Conservation (phyloP, 805 yeast species). For the Myxozyma neotropica region DNA sequence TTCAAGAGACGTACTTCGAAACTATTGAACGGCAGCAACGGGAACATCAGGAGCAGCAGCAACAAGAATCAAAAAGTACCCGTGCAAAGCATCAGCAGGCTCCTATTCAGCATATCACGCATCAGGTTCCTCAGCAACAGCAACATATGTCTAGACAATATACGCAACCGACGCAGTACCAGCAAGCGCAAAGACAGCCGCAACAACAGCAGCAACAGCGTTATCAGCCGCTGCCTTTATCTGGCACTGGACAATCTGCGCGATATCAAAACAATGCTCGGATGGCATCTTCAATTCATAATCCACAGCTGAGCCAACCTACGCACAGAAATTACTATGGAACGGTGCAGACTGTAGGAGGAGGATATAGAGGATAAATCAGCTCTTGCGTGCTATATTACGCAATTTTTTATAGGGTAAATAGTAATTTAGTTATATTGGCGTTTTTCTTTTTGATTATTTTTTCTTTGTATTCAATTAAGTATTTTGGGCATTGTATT, state of each 20-base stretch:
- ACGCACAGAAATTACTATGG: not conserved
- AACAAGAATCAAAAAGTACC: not conserved
- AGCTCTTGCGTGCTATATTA: not conserved
- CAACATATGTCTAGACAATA: too few relatives aligned
- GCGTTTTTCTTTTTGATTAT: not conserved
- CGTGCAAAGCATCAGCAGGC: not conserved
- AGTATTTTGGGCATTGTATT: not conserved
- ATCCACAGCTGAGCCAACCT: not conserved
- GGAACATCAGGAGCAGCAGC: conserved; percentile 10
- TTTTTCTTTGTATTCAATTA: too few relatives aligned
- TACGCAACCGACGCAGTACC: not conserved
- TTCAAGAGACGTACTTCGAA: conserved; percentile 25
- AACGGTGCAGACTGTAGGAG: not conserved
- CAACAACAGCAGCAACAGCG: conserved; percentile 4
- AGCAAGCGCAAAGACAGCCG: not conserved
- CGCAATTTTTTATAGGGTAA: not conserved
- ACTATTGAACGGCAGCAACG: conserved; percentile 22
- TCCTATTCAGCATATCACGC: not conserved
- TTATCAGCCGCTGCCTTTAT: not conserved
- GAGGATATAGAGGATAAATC: not conserved
- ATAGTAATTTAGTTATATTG: not conserved
- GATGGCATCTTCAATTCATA: not conserved
- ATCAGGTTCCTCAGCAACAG: not conserved
- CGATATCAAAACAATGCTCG: not conserved
- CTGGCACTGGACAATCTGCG: not conserved